These are phyloP conservation scores for Rhazya stricta DNA, from an alignment of 257 asterid species.

Conservation along the genomic window DNA sequence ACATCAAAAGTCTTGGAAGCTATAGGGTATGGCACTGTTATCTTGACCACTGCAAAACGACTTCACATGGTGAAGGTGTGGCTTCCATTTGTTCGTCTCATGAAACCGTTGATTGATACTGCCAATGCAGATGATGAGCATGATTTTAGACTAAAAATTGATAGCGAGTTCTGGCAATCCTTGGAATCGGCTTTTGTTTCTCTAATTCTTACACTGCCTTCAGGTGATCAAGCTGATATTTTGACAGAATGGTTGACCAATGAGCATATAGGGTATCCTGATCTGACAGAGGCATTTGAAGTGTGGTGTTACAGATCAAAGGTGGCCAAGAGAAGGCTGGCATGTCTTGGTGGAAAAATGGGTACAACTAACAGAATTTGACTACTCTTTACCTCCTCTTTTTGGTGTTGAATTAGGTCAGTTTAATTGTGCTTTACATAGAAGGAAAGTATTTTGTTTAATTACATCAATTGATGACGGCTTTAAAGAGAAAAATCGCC, in stretches of 20 bases:
- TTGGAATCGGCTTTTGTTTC: constrained; percentile 73
- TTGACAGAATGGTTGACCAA: constrained; percentile 66
- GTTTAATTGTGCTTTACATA: background rate
- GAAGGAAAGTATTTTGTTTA: background rate
- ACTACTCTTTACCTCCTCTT: constrained; percentile 8
- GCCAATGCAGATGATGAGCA: constrained; percentile 37
- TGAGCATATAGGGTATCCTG: constrained; percentile 61
- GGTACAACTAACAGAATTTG: constrained; percentile 33
- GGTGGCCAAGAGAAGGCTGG: constrained; percentile 64
- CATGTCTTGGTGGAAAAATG: constrained; percentile 32
- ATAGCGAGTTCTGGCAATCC: constrained; percentile 71
- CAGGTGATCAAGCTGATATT: constrained; percentile 65
- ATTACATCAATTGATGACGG: background rate
- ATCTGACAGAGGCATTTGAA: constrained; percentile 84
- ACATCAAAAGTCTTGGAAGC: constrained; percentile 57
- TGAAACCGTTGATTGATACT: constrained; percentile 49
- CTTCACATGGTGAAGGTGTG: constrained; percentile 50
- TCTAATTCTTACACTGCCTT: constrained; percentile 67
- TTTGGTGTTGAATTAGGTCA: background rate
- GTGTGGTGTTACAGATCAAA: constrained; percentile 90
- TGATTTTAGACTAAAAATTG: constrained; percentile 36
- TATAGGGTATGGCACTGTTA: constrained; percentile 51
- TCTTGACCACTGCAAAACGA: constrained; percentile 48
- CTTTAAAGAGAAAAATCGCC: background rate
- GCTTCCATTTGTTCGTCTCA: constrained; percentile 58